Evolutionary conservation across 225 moss, liverwort and hornwort species (phyloP).

Genomic region (Bryum argenteum): DNA sequence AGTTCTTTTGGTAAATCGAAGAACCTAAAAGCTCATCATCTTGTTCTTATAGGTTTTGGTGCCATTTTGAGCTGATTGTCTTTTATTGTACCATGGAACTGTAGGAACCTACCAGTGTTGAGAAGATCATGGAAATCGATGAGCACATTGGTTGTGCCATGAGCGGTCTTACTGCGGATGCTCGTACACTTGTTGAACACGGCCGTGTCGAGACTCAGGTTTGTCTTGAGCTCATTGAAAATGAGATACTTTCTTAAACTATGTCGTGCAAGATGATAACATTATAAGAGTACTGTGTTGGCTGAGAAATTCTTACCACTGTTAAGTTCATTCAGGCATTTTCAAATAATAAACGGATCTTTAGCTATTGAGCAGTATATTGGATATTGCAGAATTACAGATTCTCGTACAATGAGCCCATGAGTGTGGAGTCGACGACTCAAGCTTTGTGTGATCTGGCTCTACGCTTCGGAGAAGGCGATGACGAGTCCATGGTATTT

Average conservation of each 20-base stretch:
- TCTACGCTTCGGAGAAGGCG: conserved; percentile 92
- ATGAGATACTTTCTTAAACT: background rate
- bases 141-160: conserved; percentile 92
- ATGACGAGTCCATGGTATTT: conserved; percentile 88
- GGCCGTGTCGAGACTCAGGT: conserved; percentile 94
- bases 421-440: conserved; percentile 95
- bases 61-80: background rate
- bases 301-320: background rate
- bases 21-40: no score
- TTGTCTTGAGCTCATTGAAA: background rate
- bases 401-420: conserved; percentile 94
- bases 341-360: background rate
- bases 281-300: background rate
- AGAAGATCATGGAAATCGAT: conserved; percentile 98
- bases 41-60: no score
- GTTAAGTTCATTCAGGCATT: background rate
- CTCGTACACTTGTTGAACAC: conserved; percentile 93
- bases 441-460: conserved; percentile 96
- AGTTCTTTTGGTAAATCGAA: conserved; percentile 29
- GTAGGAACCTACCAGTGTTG: conserved; percentile 91
- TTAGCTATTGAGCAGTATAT: background rate
- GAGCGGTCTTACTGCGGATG: conserved; percentile 94
- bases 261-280: background rate
- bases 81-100: background rate
- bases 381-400: conserved; percentile 70